Percentiles rank a stretch among this genome's conserved stretches.
Evolutionary conservation across 2,329 filamentous ascomycete genomes (phyloP).

Genomic region (Pezicula radicicola): DNA sequence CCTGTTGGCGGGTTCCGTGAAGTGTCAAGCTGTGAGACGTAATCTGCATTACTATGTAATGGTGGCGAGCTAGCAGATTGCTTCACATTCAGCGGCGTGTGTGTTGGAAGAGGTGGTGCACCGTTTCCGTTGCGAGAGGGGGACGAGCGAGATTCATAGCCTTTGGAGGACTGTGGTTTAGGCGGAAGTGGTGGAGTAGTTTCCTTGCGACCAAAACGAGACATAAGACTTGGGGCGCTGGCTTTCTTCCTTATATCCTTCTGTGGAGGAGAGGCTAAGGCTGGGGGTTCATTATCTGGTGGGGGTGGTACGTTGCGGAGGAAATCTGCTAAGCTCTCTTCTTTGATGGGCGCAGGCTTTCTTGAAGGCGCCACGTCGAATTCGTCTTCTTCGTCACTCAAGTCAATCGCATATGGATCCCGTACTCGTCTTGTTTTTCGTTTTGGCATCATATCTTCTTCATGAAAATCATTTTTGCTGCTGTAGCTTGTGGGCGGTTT

Average conservation of each 20-base stretch:
- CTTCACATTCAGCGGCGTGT: slow-evolving; percentile 42
- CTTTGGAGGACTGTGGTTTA: slow-evolving; percentile 26
- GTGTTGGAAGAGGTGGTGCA: slow-evolving; percentile 34
- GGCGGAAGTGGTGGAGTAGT: slow-evolving; percentile 32
- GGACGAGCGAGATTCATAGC: slow-evolving; percentile 23
- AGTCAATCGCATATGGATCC: slow-evolving; percentile 92
- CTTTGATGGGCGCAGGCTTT: slow-evolving; percentile 27
- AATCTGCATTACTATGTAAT: slow-evolving; percentile 13
- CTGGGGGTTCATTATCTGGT: slow-evolving; percentile 31
- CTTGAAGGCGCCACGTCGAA: slow-evolving; percentile 13
- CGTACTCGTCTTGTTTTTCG: slow-evolving; percentile 75
- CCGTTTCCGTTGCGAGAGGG: slow-evolving; percentile 23
- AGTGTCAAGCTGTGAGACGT: slow-evolving; percentile 18
- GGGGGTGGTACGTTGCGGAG: slow-evolving; percentile 68
- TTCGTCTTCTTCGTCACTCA: slow-evolving; percentile 45
- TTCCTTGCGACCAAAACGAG: slow-evolving; percentile 45
- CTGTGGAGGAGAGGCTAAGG: slow-evolving; percentile 11
- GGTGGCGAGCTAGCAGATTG: slow-evolving; percentile 46
- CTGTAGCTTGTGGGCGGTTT: slow-evolving; percentile 23
- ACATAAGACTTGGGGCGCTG: slow-evolving; percentile 59
- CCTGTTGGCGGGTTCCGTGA: slow-evolving; percentile 20
- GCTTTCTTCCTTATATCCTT: slow-evolving; percentile 58
- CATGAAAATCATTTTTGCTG: slow-evolving; percentile 16
- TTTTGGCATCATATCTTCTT: slow-evolving; percentile 52
- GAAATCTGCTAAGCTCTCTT: slow-evolving; percentile 74